Evolutionary conservation across 2,329 filamentous ascomycete species (phyloP).

Genomic region (Neofusicoccum sp.): DNA sequence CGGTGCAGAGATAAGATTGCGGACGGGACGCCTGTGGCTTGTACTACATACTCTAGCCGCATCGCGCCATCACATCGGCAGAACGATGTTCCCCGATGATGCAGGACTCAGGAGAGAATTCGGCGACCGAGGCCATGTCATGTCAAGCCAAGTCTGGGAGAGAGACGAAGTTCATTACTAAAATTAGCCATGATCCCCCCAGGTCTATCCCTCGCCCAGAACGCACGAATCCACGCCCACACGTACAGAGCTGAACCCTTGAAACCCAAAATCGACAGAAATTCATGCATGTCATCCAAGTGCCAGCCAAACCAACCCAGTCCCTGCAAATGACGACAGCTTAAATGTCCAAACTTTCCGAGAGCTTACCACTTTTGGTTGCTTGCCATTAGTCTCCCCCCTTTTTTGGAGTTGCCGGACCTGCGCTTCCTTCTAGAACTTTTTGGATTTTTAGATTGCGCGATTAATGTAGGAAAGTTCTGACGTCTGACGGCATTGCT

Average conservation of each 20-base stretch:
- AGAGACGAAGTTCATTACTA: neutral
- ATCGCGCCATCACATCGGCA: neutral
- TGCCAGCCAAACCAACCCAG: neutral
- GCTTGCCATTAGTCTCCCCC: neutral
- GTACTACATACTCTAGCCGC: neutral
- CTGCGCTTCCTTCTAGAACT: constrained; percentile 11
- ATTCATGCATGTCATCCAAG: neutral
- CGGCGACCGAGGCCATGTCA: neutral
- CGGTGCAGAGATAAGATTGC: too few relatives aligned
- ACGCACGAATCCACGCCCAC: too few relatives aligned
- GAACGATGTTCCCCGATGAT: neutral
- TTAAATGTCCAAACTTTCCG: neutral
- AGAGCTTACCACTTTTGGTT: constrained; percentile 4
- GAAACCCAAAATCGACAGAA: too few relatives aligned
- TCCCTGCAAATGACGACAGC: neutral
- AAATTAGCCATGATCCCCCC: neutral
- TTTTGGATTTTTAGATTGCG: neutral
- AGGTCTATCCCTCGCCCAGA: neutral
- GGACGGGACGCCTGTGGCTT: too few relatives aligned
- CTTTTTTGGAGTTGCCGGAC: neutral
- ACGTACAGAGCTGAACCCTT: too few relatives aligned
- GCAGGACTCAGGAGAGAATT: neutral
- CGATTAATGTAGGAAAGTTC: neutral
- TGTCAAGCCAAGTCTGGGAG: neutral
- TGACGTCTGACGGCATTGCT: neutral